Evolutionary conservation across 345 rosid species (phyloP).

Genomic region (Bruguiera sexangula): DNA sequence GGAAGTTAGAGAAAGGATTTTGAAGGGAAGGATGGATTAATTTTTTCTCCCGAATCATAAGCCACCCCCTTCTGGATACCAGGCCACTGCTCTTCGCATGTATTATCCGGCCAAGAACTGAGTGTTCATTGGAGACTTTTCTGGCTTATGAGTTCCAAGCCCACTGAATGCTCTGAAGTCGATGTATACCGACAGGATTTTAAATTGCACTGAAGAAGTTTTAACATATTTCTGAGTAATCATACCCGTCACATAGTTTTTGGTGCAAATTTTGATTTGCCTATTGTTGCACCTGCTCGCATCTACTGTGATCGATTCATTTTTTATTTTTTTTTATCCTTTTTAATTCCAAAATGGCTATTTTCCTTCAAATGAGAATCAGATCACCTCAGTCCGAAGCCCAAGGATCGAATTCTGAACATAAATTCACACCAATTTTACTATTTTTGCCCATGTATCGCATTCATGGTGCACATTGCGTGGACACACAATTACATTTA

Average conservation of each 20-base stretch:
- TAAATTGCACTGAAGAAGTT: neutral
- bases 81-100: neutral
- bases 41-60: conserved; percentile 7
- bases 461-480: too few species aligned
- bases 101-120: neutral
- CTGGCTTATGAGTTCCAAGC: neutral
- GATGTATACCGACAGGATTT: neutral
- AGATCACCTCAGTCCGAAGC: too few species aligned
- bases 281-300: too few species aligned
- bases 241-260: conserved; percentile 1
- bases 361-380: too few species aligned
- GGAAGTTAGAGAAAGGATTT: conserved; percentile 73
- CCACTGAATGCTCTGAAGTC: neutral
- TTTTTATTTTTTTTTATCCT: too few species aligned
- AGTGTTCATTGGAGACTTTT: neutral
- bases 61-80: neutral
- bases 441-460: too few species aligned
- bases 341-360: too few species aligned
- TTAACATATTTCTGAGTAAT: neutral
- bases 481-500: too few species aligned
- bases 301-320: too few species aligned
- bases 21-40: conserved; percentile 99
- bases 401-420: too few species aligned
- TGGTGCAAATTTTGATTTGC: neutral
- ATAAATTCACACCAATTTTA: too few species aligned